These are phyloP conservation scores for Poronia punctata DNA, from an alignment of 495 filamentous ascomycete genomes.

Conservation along the genomic window DNA sequence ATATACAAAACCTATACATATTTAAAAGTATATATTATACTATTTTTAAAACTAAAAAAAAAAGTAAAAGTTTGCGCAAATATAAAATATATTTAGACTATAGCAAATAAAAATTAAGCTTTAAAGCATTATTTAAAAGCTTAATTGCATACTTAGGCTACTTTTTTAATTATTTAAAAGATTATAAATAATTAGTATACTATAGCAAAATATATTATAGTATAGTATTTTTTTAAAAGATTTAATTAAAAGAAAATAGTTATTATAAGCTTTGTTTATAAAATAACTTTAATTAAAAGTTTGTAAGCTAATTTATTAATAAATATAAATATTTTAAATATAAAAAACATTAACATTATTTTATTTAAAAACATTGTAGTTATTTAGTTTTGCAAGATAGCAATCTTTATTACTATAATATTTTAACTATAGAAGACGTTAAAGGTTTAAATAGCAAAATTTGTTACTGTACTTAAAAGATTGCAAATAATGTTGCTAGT, in stretches of 20 bases:
- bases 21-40: neutral
- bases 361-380: neutral
- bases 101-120: neutral
- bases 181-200: neutral
- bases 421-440: neutral
- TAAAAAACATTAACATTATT: conserved; percentile 1
- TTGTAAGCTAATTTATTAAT: conserved; percentile 1
- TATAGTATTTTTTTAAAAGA: neutral
- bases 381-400: conserved; percentile 1
- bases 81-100: conserved; percentile 1
- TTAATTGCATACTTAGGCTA: neutral
- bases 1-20: neutral
- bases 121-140: neutral
- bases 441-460: neutral
- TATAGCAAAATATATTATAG: conserved; percentile 2
- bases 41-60: neutral
- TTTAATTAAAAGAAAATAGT: neutral
- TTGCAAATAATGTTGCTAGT: neutral
- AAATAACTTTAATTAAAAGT: neutral
- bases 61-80: neutral
- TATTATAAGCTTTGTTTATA: neutral
- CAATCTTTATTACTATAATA: neutral
- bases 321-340: conserved; percentile 4
- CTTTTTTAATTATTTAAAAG: neutral
- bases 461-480: neutral